Base-by-base conservation (phyloP, 2,329 filamentous ascomycete species). In the Fusarium poae region DNA sequence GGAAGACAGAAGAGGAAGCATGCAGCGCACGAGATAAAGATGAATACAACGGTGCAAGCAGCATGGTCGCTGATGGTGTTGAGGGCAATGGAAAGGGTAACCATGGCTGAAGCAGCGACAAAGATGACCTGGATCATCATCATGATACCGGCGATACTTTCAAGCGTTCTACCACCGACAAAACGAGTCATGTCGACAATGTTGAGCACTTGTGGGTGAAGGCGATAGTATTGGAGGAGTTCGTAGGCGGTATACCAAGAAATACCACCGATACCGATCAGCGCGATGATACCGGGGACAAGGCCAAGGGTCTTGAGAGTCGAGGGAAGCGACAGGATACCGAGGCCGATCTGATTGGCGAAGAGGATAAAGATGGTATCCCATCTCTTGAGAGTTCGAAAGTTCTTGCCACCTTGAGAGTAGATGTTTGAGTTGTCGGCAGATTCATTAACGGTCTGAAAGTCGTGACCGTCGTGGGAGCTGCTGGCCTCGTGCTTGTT, bases 231-330 rank as follows among this genome's bases (percentile, higher is more conserved):
- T 71, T 88, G 85, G 85, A 88, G 88, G 13, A 74, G 60, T n/a
- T 68, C 67, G 3, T 76, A 67, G 5, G 89, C 74, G 7, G 75
- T 76, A 44, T 76, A 91, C 6, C 89, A 91, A 74, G 91, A 91
- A 2, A 91, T 79, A 9, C 90, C 88, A 39, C 89, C 79, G 2
- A 77, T 83, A 8, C 89, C 89, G 57, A 91, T 83, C n/a, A 89
- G 91, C 74, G 91, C 75, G 58, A 91, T 90, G 51, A 91, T 75
- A 23, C 89, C 89, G 0, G 89, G 89, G 12, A 91, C 86, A 18
- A 91, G 81, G 6, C 89, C 89, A 13, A 92, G 82, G 15, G 89
- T 79, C 6, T 88, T 88, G 77, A 91, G 91, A 0, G 88, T 90
- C 77, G 88, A 90, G 1, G 89, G 89, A 67, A 91, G 91, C 1